Base-by-base conservation (phyloP, 75 land plant genomes). In the Pinus taeda region DNA sequence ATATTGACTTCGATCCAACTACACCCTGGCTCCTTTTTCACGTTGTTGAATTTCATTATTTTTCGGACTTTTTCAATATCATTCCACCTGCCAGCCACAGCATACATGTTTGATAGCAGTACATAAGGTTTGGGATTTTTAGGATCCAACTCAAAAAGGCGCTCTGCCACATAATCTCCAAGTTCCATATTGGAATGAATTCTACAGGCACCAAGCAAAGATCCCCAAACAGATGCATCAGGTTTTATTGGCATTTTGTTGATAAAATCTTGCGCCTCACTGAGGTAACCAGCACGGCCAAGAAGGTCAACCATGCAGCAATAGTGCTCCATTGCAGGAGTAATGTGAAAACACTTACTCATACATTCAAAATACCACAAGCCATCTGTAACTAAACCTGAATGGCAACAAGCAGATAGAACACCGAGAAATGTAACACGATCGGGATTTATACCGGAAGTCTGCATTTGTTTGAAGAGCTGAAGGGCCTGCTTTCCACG, bases 61-160 rank as follows among this genome's bases (percentile, higher is more conserved):
- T 59, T 78, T 67, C 79, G 74, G 20, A 81, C 37, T 58, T 76
- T 79, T 57, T 62, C 56, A 15, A 85, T 74, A 17, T 84, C 85
- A 15, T 76, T 73, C 88, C 88, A 86, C 57, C 57, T 86, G 11
- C 85, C 88, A 57, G 61, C 75, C 13, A 72, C 82, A 7, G 81
- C 81, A 79, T 86, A 83, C 20, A 80, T 73, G 62, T 86, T 83
- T 36, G 88, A 42, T 24, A 86, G 77, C 15, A 83, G 59, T 58
- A 83, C 82, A 75, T 80, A 80, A 57, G 77, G 37, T 36, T 56
- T 17, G 17, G 21, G 8, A 5, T 57, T 30, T 57, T 33, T 57
- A 57, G 78, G 22, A 26, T 79, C 60, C 49, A 79, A 22, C 60
- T 79, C 78, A 53, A 73, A 20, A 0, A 73, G 20, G 20, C 14